Evolutionary conservation across 2,329 filamentous ascomycete species (phyloP), one percentile per base, ranked within the genome.

Genomic region (Bipolaris zeicola): DNA sequence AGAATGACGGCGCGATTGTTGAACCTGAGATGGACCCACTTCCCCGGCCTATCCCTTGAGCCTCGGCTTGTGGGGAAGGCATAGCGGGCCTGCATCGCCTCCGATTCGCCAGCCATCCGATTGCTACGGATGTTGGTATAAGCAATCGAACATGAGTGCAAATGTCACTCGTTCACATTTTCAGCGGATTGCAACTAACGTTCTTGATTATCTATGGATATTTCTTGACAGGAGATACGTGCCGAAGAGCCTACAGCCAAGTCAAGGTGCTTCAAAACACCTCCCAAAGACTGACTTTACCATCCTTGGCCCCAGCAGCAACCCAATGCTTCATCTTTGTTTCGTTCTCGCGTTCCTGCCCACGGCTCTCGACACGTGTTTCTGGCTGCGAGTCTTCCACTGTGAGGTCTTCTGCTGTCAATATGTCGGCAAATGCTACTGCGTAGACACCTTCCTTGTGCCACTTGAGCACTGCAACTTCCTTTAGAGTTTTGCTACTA

Each of bases 251-350:
- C 26, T 28, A 28, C 10, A 28, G 8, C 26, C 26, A 28, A 28
- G 26, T 10, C 26, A 28, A 41, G 11, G 6, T 6, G 31, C 10
- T 24, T 71, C 61, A 82, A 55, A 95, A 99, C 56, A 98, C 87
- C 78, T 97, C 91, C 95, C 95, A 99, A 65, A 99, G 79, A 71
- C 92, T 96, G 61, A 98, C 86, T 74, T 96, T 96, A 16, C 94
- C 95, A 78, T 98, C 95, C 75, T 98, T 99, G 52, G 91, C 90
- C 1, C 95, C 95, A 1, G 87, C 91, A 16, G 89, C 95, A 49
- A 98, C 75, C 93, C 94, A 98, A 75, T 98, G 94, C 22, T 89
- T 89, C 48, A 80, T 81, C 68, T 85, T 87, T 10, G 89, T 88
- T 42, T 50, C 65, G 43, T 74, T 66, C 22, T 75, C 75, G 20